Evolutionary conservation across 495 filamentous ascomycete genomes (phyloP).

Genomic region (Podospora didyma): DNA sequence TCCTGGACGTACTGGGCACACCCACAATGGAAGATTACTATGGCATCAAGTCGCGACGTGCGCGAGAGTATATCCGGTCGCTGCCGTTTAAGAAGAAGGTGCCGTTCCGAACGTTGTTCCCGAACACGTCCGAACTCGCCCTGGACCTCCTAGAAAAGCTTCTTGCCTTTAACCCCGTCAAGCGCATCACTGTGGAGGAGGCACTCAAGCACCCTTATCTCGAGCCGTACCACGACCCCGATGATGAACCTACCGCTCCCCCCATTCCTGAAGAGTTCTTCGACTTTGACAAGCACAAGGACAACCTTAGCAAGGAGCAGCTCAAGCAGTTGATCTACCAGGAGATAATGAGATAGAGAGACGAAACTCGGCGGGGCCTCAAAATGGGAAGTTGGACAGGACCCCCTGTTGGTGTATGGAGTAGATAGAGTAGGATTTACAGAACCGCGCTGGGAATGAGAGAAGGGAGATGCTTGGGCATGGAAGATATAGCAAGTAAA

Average conservation of each 20-base stretch:
- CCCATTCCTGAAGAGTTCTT: conserved; percentile 99
- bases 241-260: conserved; percentile 94
- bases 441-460: too few species aligned
- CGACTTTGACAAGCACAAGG: conserved; percentile 99
- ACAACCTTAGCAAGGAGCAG: conserved; percentile 96
- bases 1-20: conserved; percentile 95
- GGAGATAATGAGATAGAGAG: conserved; percentile 90
- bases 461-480: too few species aligned
- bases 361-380: too few species aligned
- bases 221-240: conserved; percentile 98
- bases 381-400: too few species aligned
- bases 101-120: conserved; percentile 94
- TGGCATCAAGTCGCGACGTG: conserved; percentile 97
- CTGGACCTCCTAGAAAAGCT: conserved; percentile 94
- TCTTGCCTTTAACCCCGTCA: conserved; percentile 96
- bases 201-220: conserved; percentile 97
- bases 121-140: conserved; percentile 89
- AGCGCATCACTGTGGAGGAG: conserved; percentile 97
- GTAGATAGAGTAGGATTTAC: too few species aligned
- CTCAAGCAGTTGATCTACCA: conserved; percentile 95
- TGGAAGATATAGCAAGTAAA: too few species aligned
- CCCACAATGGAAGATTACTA: conserved; percentile 99
- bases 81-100: conserved; percentile 99
- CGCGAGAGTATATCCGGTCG: conserved; percentile 97
- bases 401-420: too few species aligned